phyloP scores from a whole-genome alignment of 176 grass and related monocot species.

The Carex littledalei region DNA sequence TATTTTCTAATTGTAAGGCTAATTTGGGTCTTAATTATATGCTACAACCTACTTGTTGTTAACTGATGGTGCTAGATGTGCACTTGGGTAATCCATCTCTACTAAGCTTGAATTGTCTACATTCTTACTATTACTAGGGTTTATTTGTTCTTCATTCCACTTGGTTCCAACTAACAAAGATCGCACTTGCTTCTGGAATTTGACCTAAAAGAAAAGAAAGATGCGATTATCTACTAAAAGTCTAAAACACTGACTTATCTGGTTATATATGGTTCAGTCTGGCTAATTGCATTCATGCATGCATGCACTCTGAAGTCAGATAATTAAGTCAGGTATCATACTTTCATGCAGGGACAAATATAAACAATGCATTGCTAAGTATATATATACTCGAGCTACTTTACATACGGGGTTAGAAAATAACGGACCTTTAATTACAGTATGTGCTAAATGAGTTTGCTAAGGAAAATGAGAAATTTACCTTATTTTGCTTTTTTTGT shows the following conservation, averaged over 20 bases:
- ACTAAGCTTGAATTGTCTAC: not conserved
- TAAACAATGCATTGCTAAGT: too few species aligned
- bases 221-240: not conserved
- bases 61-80: constrained; percentile 19
- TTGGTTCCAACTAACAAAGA: constrained; percentile 7
- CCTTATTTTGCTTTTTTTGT: constrained; percentile 11
- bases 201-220: not conserved
- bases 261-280: not conserved
- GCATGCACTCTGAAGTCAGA: not conserved
- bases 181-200: not conserved
- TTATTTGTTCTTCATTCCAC: constrained; percentile 16
- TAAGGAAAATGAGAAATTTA: not conserved
- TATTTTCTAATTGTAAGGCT: not conserved
- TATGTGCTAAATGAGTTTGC: not conserved
- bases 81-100: constrained; percentile 24
- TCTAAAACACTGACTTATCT: not conserved
- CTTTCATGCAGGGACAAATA: too few species aligned
- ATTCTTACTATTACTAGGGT: constrained; percentile 10
- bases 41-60: constrained; percentile 17
- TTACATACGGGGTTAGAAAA: too few species aligned
- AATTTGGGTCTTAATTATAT: not conserved
- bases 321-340: too few species aligned
- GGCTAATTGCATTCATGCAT: not conserved
- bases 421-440: too few species aligned
- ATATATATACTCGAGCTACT: too few species aligned